Percentiles rank a stretch among this genome's conserved stretches.
Conservation (phyloP, 2,329 filamentous ascomycete genomes). For the Phialophora expanda region DNA sequence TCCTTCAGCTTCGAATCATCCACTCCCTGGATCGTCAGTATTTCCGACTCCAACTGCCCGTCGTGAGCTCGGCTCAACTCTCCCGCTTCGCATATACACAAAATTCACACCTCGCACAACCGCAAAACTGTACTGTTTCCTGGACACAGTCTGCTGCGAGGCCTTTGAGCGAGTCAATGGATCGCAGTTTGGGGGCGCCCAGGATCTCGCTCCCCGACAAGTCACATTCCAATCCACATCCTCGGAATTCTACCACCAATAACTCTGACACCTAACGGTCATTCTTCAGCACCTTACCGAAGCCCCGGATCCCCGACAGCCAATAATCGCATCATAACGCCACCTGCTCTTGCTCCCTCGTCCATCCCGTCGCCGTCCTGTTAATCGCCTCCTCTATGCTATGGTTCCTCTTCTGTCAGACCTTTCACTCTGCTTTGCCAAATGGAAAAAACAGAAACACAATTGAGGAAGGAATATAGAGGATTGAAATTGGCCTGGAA, state of each 20-base stretch:
- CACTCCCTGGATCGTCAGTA: not conserved
- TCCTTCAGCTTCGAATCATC: constrained; percentile 1
- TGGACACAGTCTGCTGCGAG: not conserved
- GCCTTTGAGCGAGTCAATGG: constrained; percentile 24
- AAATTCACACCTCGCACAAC: not conserved
- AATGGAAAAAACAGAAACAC: constrained; percentile 26
- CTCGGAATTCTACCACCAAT: constrained; percentile 32
- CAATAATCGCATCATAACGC: constrained; percentile 25
- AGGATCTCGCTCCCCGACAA: constrained; percentile 29
- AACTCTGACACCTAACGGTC: constrained; percentile 30
- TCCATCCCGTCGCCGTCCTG: constrained; percentile 10
- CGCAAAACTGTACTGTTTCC: not conserved
- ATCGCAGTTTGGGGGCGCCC: constrained; percentile 18
- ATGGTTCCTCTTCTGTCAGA: constrained; percentile 22
- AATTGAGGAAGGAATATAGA: constrained; percentile 33
- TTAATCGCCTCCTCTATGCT: constrained; percentile 17
- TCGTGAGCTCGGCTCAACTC: not conserved
- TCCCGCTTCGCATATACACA: not conserved
- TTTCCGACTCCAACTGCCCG: not conserved
- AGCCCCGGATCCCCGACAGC: constrained; percentile 28
- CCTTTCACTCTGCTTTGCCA: constrained; percentile 18
- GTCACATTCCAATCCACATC: constrained; percentile 34
- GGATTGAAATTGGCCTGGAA: constrained; percentile 35
- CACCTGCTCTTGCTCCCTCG: constrained; percentile 18
- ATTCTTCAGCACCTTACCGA: constrained; percentile 22